Evolutionary conservation across 202 grass and related monocot species (phyloP), one percentile per base, ranked within the genome.

Genomic region (Miscanthus sacchariflorus): DNA sequence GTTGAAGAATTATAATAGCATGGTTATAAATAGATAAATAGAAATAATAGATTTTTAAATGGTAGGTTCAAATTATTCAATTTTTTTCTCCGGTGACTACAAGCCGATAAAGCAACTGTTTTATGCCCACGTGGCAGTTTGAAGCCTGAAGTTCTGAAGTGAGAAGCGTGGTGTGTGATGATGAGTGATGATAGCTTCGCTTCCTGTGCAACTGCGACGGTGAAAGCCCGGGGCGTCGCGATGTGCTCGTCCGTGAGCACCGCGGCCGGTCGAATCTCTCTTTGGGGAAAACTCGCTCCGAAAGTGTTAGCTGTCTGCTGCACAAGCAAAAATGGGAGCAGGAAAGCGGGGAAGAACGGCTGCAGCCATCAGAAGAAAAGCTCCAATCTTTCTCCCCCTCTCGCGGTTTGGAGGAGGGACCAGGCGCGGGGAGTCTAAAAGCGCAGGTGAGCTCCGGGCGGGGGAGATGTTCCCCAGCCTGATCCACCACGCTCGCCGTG

Each of bases 381-480:
- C 21, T 72, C 12, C 70, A 6, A 24, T 44, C 70, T 72, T 73
- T 73, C 36, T 38, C 36, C 36, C 36, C 36, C 36, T 38, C 36
- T 38, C 36, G 36, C 36, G 36, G 36, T 38, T 38, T 38, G 36
- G 36, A 38, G 12, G 33, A 59, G 44, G 63, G 64, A 35, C 58
- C 23, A 15, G 54, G 17, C 76, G 76, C 49, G 15, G 46, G 13
- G 12, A 33, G 14, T 1, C 14, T 64, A 38, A 39, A 58, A 38
- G 54, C 28, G 42, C 69, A 67, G 70, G 70, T 12, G 79, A 77
- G 86, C 40, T 74, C 21, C 40, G 11, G 71, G 71, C 72, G 36
- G 44, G 72, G 72, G 48, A 78, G 73, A 83, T 88, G 86, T 88
- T 88, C 72, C 86, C 86, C 45, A 63, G 78, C 42, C 69, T 81